Percentiles rank a stretch among this genome's conserved stretches.
Conservation (phyloP, 768 basidiomycete genomes). For the Fibroporia radiculosa region DNA sequence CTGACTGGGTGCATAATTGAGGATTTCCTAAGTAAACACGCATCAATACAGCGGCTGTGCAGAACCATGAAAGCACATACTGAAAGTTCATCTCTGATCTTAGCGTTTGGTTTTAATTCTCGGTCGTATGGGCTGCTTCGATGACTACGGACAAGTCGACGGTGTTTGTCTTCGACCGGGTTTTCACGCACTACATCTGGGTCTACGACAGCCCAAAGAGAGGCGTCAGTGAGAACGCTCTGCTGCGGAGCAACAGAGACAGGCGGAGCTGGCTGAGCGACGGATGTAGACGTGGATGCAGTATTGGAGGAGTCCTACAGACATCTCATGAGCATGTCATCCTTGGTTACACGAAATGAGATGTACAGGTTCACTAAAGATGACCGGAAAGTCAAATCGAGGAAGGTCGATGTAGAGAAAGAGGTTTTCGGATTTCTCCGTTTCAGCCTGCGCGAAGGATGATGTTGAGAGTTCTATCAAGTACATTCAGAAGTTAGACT, state of each 20-base stretch:
- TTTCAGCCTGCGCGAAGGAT: conserved; percentile 55
- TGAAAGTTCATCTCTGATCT: conserved; percentile 86
- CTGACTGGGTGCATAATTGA: conserved; percentile 87
- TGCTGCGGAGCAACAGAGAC: conserved; percentile 34
- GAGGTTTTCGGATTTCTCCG: conserved; percentile 87
- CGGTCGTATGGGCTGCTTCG: conserved; percentile 91
- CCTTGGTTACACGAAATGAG: no score
- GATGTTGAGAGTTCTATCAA: not conserved
- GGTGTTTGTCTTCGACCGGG: conserved; percentile 95
- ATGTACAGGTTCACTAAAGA: conserved; percentile 84
- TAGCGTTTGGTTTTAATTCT: conserved; percentile 95
- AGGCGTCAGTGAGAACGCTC: conserved; percentile 54
- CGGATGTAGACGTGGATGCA: conserved; percentile 34
- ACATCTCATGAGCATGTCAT: no score
- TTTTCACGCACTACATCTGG: conserved; percentile 90
- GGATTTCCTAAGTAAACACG: conserved; percentile 56
- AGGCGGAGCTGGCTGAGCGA: conserved; percentile 31
- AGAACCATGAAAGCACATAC: conserved; percentile 36
- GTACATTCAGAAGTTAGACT: conserved; percentile 17
- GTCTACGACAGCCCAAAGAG: conserved; percentile 84
- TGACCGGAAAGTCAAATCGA: conserved; percentile 93
- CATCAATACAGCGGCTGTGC: conserved; percentile 1
- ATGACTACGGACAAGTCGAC: conserved; percentile 89
- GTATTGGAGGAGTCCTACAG: conserved; percentile 32
- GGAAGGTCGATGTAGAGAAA: conserved; percentile 95